Evolutionary conservation across 1,284 basidiomycete species (phyloP), one percentile per base, ranked within the genome.

Genomic region (Tilletia caries): DNA sequence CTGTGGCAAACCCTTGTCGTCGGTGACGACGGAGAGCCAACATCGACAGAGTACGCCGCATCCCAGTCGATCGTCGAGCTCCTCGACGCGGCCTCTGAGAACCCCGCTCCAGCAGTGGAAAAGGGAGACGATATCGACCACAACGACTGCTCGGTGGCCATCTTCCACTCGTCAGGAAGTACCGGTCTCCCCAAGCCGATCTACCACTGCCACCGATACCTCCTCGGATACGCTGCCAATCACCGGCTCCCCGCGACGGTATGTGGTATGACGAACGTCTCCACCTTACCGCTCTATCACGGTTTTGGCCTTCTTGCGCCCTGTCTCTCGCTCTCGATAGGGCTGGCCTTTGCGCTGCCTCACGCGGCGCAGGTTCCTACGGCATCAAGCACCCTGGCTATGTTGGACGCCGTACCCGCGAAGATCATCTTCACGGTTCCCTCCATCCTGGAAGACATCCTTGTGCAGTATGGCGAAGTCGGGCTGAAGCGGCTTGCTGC

Each of bases 181-280:
- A 68, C 67, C 18, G 44, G 32, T 15, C 33, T 64, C 1, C 67
- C 67, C 8, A 68, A 68, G 37, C 50, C 54, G 23, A 33, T 68
- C 20, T 32, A 29, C 58, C 64, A 64, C 37, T 41, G 29, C 3
- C 48, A 48, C 12, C 64, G 43, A n/a, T 48, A 6, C 23, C 41
- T 27, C 27, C 54, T 43, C 29, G 41, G 44, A 8, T 62, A 62
- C 58, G 29, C 34, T 6, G 58, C 25, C 29, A 33, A 29, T n/a
- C 58, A 62, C 58, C 32, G 34, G 18, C 34, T 62, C n/a, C 15
- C 8, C 18, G 29, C 13, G 58, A 62, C 10, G 29, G 32, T 15
- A 29, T 62, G 5, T 15, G 34, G 18, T 8, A 34, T 27, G 34
- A 37, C 10, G 32, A 12, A 20, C 29, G 15, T 8, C 10, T 62